Evolutionary conservation across 805 yeast genomes (phyloP).

Genomic region (Ogataea degrootiae): DNA sequence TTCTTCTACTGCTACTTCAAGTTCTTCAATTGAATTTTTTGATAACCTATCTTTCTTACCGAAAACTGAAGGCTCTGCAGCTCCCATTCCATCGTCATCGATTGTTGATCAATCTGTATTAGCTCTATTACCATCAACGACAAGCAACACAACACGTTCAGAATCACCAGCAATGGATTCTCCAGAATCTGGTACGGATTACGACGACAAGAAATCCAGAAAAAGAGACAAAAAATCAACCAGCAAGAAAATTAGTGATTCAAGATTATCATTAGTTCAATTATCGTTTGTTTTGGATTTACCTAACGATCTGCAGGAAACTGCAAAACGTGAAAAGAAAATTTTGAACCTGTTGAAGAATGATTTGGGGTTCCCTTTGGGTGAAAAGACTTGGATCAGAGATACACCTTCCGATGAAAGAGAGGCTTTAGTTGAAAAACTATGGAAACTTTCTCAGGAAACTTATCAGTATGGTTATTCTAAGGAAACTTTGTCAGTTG

Average conservation of each 20-base stretch:
- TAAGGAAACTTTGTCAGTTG: constrained; percentile 55
- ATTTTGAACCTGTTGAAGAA: constrained; percentile 49
- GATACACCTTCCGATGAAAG: constrained; percentile 61
- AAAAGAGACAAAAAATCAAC: neutral
- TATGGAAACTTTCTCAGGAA: constrained; percentile 42
- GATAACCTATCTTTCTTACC: too few species aligned
- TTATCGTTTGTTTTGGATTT: constrained; percentile 48
- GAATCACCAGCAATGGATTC: neutral
- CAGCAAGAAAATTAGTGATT: constrained; percentile 34
- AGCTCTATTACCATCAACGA: neutral
- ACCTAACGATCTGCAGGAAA: constrained; percentile 45
- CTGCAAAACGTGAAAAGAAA: constrained; percentile 49
- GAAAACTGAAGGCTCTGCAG: too few species aligned
- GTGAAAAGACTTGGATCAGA: constrained; percentile 79
- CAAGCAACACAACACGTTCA: neutral
- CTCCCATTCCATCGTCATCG: too few species aligned
- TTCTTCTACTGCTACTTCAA: neutral
- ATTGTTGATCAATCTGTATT: too few species aligned
- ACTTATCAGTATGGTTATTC: constrained; percentile 50
- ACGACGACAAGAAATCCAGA: neutral
- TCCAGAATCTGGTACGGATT: neutral
- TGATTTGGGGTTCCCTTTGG: constrained; percentile 66
- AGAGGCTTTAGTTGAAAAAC: constrained; percentile 39
- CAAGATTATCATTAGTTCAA: constrained; percentile 54
- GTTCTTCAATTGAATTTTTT: too few species aligned